phyloP scores from a whole-genome alignment of 2,329 filamentous ascomycete species.

The Stagonosporopsis vannaccii region DNA sequence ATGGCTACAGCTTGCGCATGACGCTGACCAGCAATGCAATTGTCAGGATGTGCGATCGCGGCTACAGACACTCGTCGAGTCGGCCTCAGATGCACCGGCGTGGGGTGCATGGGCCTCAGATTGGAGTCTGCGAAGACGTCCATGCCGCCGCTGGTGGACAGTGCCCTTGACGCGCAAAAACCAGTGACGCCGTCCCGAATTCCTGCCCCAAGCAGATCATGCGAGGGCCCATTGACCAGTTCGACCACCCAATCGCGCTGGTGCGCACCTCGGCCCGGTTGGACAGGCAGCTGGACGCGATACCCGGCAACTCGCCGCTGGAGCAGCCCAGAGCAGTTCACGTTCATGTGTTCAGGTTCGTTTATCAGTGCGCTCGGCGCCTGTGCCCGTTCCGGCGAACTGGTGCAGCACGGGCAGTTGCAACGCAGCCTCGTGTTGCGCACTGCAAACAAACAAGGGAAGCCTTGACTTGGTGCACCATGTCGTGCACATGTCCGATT shows the following conservation, averaged over 20 bases:
- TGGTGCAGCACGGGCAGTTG: constrained; percentile 16
- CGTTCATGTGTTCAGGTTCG: not conserved
- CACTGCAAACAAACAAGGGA: constrained; percentile 11
- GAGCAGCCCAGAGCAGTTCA: constrained; percentile 5
- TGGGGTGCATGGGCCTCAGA: constrained; percentile 14
- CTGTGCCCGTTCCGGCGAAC: constrained; percentile 13
- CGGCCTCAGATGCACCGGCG: constrained; percentile 14
- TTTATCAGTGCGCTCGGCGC: constrained; percentile 5
- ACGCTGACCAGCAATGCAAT: not conserved
- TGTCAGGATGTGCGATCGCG: not conserved
- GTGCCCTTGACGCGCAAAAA: not conserved
- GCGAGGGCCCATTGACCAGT: not conserved
- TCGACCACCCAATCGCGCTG: not conserved
- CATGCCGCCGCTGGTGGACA: not conserved
- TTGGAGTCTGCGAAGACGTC: not conserved
- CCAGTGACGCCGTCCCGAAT: not conserved
- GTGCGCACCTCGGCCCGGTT: constrained; percentile 10
- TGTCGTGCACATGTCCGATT: constrained; percentile 11
- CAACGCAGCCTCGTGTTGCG: constrained; percentile 11
- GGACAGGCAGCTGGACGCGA: not conserved
- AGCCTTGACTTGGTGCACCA: constrained; percentile 6
- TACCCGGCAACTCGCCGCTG: not conserved
- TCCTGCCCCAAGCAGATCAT: not conserved
- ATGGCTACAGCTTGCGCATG: constrained; percentile 4
- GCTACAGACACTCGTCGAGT: constrained; percentile 4